Evolutionary conservation across 441 rosid genomes (phyloP), one percentile per base, ranked within the genome.

Genomic region (Jatropha multifida): DNA sequence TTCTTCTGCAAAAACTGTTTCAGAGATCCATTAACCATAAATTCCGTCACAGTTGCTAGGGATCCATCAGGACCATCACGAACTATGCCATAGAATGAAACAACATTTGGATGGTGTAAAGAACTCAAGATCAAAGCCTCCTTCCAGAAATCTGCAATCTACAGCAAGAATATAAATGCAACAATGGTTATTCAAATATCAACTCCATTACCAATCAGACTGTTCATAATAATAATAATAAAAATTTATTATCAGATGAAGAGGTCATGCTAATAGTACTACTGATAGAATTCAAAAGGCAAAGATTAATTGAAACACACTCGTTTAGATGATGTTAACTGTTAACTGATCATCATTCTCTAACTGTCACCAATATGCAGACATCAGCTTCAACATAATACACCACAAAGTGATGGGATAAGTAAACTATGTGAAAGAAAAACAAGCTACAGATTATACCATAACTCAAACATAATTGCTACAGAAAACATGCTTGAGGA

Each of bases 51-150:
- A 48, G 99, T 96, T 55, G 99, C 99, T 76, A 96, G 84, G 63
- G 97, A 90, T 76, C 98, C 99, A 74, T 93, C 96, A 71, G 97
- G 98, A 70, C 99, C 99, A 87, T 94, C 99, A 80, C 99, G 97
- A 75, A 94, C 99, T 80, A 96, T 94, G 62, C 98, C 99, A 85
- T 94, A 96, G 85, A 96, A 94, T 59, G 99, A 86, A 77, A 96
- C 98, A 64, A 96, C 99, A 80, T 94, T 96, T 56, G 99, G 99
- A 83, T 96, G 99, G 85, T 96, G 99, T 78, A 96, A 84, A 72
- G 99, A 96, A 83, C 99, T 90, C 84, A 94, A 85, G 80, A 90
- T 86, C 85, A 87, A 82, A 37, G 99, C 98, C 86, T 96, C 99
- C 85, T 88, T 96, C 98, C 99, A 94, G 80, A 96, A 96, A 88